Evolutionary conservation across 805 yeast genomes (phyloP), one percentile per base, ranked within the genome.

Genomic region (Isabelozyma pseudorhagii): DNA sequence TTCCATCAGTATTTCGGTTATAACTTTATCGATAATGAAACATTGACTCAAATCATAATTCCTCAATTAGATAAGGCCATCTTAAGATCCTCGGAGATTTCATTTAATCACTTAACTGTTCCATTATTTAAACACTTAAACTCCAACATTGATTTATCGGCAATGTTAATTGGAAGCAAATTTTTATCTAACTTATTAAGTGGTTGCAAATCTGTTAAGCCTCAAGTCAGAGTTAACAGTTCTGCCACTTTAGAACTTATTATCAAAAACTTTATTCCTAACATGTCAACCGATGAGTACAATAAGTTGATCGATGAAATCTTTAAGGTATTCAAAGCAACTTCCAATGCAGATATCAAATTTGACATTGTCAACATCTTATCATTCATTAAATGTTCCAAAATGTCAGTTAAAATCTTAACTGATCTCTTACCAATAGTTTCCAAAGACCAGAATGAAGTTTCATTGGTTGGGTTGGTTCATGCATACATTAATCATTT

Each of bases 391-490:
- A 69, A 74, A 3, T 50, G 61, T 3, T 53, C 46, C 27, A 57
- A 53, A 13, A 39, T 49, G 8, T 52, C 61, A 0, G 44, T 47
- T 0, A 71, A 67, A 34, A 66, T 85, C 4, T 63, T 79, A 2
- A 59, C 67, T 1, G 74, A 68, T 0, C 60, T 89, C 36, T 54
- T 76, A 1, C 74, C 85, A 2, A 67, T 83, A n/a, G 71, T 86
- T 3, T 47, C 79, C 0, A 91, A 88, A 56, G 98, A 93, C 58
- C 80, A 83, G 43, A 89, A 90, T 57, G 98, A 93, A 60, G 14
- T 54, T 1, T 81, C 88, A 0, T 71, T 91, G 39, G 50, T 69
- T 3, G 68, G 73, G 3, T 69, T 83, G 50, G 69, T 85, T 6
- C 63, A 67, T 8, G 78, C 86, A 0, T 76, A 82, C 47, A 73